Percentiles rank a stretch among this genome's conserved stretches.
These are phyloP conservation scores for Calendula officinalis DNA, from an alignment of 129 eudicot genomes.

Conservation along the genomic window DNA sequence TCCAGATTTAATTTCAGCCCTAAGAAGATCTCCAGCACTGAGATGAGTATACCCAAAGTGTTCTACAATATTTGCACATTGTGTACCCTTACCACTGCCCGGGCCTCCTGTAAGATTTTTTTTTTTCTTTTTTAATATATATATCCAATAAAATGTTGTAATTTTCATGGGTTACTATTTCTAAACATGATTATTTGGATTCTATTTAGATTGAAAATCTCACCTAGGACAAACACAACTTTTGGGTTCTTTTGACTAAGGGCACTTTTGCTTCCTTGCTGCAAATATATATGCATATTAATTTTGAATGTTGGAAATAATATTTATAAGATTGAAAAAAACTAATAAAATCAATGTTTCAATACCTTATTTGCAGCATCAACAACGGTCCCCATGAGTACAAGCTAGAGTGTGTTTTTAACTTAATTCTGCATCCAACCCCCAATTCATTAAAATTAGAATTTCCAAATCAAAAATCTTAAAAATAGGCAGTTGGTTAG, in stretches of 20 bases:
- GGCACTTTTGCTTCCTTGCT: slow-evolving; percentile 54
- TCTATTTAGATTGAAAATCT: not conserved
- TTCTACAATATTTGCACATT: slow-evolving; percentile 87
- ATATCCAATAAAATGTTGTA: slow-evolving; percentile 6
- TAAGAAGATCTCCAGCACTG: slow-evolving; percentile 98
- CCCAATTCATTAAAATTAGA: not conserved
- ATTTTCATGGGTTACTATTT: not conserved
- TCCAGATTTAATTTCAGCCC: slow-evolving; percentile 93
- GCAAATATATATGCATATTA: slow-evolving; percentile 31
- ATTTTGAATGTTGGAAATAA: not conserved
- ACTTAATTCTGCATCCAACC: slow-evolving; percentile 30
- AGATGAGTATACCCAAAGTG: slow-evolving; percentile 95
- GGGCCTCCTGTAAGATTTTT: slow-evolving; percentile 75
- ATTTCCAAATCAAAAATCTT: not conserved
- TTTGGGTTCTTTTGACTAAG: slow-evolving; percentile 50
- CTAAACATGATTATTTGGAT: slow-evolving; percentile 3
- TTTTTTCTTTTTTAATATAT: not conserved
- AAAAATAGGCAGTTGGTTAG: too few relatives aligned
- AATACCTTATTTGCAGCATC: slow-evolving; percentile 52
- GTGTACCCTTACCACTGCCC: slow-evolving; percentile 99
- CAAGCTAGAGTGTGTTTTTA: slow-evolving; percentile 13
- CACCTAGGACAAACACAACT: slow-evolving; percentile 72
- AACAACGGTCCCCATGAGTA: slow-evolving; percentile 57
- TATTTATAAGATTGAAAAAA: not conserved
- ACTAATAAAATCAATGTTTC: too few relatives aligned